A percentile compares a stretch with the other conserved stretches of the same genome.
Conservation (phyloP, 2,329 filamentous ascomycete genomes). For the Colletotrichum tropicicola region DNA sequence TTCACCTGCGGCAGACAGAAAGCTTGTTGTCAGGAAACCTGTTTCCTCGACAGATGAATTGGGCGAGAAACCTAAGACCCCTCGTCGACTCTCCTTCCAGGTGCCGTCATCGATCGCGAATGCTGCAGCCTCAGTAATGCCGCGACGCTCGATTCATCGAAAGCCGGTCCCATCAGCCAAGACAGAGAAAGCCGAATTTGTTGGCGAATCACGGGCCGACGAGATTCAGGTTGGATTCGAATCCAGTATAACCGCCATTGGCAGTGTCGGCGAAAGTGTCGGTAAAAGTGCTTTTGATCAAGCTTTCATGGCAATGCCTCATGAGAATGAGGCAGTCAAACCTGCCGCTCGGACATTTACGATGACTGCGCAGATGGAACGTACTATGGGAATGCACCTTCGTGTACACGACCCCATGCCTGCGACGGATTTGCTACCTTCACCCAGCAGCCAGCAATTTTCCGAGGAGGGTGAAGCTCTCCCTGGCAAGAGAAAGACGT, state of each 20-base stretch:
- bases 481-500: slow-evolving; percentile 40
- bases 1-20: background rate
- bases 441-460: slow-evolving; percentile 34
- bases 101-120: slow-evolving; percentile 27
- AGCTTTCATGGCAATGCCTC: slow-evolving; percentile 32
- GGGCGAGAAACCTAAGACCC: slow-evolving; percentile 1
- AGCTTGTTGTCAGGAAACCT: background rate
- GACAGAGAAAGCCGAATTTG: background rate
- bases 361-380: slow-evolving; percentile 40
- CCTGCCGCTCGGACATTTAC: slow-evolving; percentile 39
- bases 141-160: slow-evolving; percentile 22
- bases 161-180: slow-evolving; percentile 14
- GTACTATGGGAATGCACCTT: slow-evolving; percentile 32
- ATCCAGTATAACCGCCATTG: slow-evolving; percentile 33
- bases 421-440: background rate
- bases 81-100: slow-evolving; percentile 26
- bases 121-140: slow-evolving; percentile 29
- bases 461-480: slow-evolving; percentile 32
- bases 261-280: slow-evolving; percentile 33
- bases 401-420: background rate
- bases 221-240: slow-evolving; percentile 31
- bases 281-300: slow-evolving; percentile 39
- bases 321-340: background rate
- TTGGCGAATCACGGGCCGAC: slow-evolving; percentile 19
- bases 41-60: background rate